Percentiles rank a stretch among this genome's conserved stretches.
Evolutionary conservation across 768 basidiomycete genomes (phyloP).

Genomic region (Kwoniella shandongensis): DNA sequence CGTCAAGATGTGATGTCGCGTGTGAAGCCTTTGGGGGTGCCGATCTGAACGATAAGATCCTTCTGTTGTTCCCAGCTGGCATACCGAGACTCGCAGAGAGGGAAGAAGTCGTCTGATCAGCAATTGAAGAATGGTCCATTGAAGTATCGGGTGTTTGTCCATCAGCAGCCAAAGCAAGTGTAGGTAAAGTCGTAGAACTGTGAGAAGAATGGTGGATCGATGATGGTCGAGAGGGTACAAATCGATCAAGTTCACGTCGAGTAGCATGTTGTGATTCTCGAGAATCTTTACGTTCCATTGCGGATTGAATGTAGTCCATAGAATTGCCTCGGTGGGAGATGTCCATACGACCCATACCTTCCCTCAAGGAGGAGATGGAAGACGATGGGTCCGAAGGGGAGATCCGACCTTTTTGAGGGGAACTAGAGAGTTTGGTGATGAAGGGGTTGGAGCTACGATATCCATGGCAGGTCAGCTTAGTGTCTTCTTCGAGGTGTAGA

Average conservation of each 20-base stretch:
- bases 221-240: constrained; percentile 43
- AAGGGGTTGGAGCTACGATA: constrained; percentile 40
- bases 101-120: constrained; percentile 33
- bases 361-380: constrained; percentile 29
- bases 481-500: too few species aligned
- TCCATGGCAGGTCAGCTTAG: too few species aligned
- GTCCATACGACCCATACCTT: constrained; percentile 47
- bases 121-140: constrained; percentile 11
- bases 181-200: constrained; percentile 36
- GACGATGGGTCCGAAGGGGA: constrained; percentile 28
- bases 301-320: constrained; percentile 12
- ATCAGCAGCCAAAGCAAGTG: constrained; percentile 31
- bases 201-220: constrained; percentile 39
- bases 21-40: constrained; percentile 38
- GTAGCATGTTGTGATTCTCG: not conserved
- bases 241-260: constrained; percentile 37
- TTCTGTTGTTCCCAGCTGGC: constrained; percentile 21
- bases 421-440: constrained; percentile 27
- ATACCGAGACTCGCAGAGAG: constrained; percentile 41
- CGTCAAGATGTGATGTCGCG: constrained; percentile 40
- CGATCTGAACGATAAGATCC: constrained; percentile 42
- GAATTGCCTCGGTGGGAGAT: constrained; percentile 23
- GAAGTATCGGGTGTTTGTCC: constrained; percentile 30
- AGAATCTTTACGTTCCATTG: constrained; percentile 11
- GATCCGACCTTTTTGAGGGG: constrained; percentile 21